phyloP scores from a whole-genome alignment of 441 rosid species.

The Breynia disticha region DNA sequence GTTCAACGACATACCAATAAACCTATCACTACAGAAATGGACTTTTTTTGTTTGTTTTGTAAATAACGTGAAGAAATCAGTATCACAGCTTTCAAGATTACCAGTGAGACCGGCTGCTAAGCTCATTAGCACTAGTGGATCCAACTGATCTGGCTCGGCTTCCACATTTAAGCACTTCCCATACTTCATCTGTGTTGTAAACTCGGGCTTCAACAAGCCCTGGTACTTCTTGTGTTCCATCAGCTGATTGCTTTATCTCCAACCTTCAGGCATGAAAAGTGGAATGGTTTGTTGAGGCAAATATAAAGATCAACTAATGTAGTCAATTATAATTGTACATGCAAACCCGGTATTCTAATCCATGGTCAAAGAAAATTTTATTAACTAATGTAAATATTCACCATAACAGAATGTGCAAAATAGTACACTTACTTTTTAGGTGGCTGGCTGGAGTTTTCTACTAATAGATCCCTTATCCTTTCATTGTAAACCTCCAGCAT shows the following conservation, averaged over 20 bases:
- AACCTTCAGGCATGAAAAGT: constrained; percentile 28
- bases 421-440: constrained; percentile 47
- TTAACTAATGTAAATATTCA: background rate
- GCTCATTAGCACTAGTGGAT: constrained; percentile 85
- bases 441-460: constrained; percentile 57
- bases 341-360: no score
- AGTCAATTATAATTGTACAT: no score
- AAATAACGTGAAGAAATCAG: no score
- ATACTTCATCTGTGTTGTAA: constrained; percentile 52
- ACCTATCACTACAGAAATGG: no score
- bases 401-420: background rate
- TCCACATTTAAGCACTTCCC: constrained; percentile 78
- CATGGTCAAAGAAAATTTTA: no score
- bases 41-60: no score
- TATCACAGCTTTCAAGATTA: no score
- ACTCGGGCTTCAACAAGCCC: constrained; percentile 81
- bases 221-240: constrained; percentile 70
- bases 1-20: no score
- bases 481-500: constrained; percentile 94
- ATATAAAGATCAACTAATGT: no score
- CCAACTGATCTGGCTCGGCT: constrained; percentile 90
- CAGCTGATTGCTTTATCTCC: constrained; percentile 79
- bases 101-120: constrained; percentile 97
- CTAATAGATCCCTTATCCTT: constrained; percentile 78
- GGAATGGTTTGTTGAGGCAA: no score